A percentile compares a stretch with the other conserved stretches of the same genome.
Evolutionary conservation across 257 asterid genomes (phyloP).

Genomic region (Solanum stenotomum): DNA sequence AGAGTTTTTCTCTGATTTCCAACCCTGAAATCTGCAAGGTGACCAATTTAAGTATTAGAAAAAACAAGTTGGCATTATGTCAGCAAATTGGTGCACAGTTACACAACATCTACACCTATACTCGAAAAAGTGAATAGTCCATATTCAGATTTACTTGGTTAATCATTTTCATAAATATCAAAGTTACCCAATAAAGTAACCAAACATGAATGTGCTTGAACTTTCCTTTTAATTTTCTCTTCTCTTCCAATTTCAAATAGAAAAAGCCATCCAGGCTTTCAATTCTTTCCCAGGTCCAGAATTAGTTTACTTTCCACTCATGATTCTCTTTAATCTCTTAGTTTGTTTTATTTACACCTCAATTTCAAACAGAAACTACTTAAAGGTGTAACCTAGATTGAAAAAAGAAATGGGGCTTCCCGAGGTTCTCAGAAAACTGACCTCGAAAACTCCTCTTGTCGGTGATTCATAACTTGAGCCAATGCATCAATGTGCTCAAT

Average conservation of each 20-base stretch:
- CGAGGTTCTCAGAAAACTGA: conserved; percentile 20
- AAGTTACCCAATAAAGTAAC: not conserved
- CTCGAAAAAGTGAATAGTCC: not conserved
- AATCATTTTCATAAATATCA: not conserved
- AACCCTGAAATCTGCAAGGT: conserved; percentile 63
- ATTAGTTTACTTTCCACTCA: not conserved
- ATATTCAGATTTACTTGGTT: not conserved
- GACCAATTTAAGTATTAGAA: not conserved
- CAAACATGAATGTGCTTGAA: not conserved
- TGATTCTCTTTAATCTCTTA: not conserved
- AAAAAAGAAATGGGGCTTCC: not conserved
- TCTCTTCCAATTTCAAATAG: not conserved
- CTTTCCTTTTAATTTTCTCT: not conserved
- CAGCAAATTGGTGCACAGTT: not conserved
- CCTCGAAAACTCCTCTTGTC: conserved; percentile 67
- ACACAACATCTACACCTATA: not conserved
- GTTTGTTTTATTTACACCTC: not conserved
- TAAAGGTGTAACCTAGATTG: not conserved
- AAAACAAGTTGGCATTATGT: not conserved
- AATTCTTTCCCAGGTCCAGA: not conserved
- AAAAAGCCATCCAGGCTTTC: not conserved
- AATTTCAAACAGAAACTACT: not conserved
- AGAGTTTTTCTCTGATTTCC: conserved; percentile 56
- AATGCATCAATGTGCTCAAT: conserved; percentile 12
- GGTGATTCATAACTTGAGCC: conserved; percentile 49